Percentiles rank a stretch among this genome's conserved stretches.
These are phyloP conservation scores for Plantago ovata DNA, from an alignment of 257 asterid genomes.

Conservation along the genomic window DNA sequence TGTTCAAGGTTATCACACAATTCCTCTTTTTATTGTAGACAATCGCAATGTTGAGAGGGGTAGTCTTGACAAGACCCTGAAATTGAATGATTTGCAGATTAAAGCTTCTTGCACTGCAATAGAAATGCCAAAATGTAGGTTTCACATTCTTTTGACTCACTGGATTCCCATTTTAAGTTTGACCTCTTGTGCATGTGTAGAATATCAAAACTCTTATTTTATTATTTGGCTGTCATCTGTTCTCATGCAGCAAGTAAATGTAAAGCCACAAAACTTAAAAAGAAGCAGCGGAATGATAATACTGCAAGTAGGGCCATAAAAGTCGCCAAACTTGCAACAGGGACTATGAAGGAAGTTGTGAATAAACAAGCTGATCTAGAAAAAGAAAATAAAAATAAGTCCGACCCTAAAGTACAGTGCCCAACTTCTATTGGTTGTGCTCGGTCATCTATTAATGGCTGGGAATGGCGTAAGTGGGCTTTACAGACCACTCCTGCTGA, in stretches of 20 bases:
- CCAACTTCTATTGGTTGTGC: slow-evolving; percentile 92
- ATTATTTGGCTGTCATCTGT: slow-evolving; percentile 18
- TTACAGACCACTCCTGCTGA: slow-evolving; percentile 69
- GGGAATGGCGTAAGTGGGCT: slow-evolving; percentile 99
- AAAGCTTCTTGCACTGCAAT: slow-evolving; percentile 25
- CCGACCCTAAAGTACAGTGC: slow-evolving; percentile 36
- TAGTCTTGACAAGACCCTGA: slow-evolving; percentile 27
- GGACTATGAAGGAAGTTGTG: slow-evolving; percentile 37
- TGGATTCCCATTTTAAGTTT: background rate
- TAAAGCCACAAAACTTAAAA: slow-evolving; percentile 46
- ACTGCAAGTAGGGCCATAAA: slow-evolving; percentile 37
- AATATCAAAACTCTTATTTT: slow-evolving; percentile 9
- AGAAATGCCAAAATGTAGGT: slow-evolving; percentile 52
- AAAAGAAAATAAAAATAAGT: slow-evolving; percentile 37
- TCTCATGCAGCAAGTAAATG: slow-evolving; percentile 45
- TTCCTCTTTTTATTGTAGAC: slow-evolving; percentile 24
- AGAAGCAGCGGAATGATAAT: slow-evolving; percentile 48
- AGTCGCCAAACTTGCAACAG: slow-evolving; percentile 45
- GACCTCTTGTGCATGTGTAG: slow-evolving; percentile 1
- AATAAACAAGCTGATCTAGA: slow-evolving; percentile 27
- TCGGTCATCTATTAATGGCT: slow-evolving; percentile 77
- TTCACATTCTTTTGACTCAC: slow-evolving; percentile 1
- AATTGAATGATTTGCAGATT: slow-evolving; percentile 27
- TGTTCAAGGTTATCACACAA: slow-evolving; percentile 14
- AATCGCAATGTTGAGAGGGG: slow-evolving; percentile 30